phyloP scores from a whole-genome alignment of 345 rosid species.

The Euphorbia pulcherrima region DNA sequence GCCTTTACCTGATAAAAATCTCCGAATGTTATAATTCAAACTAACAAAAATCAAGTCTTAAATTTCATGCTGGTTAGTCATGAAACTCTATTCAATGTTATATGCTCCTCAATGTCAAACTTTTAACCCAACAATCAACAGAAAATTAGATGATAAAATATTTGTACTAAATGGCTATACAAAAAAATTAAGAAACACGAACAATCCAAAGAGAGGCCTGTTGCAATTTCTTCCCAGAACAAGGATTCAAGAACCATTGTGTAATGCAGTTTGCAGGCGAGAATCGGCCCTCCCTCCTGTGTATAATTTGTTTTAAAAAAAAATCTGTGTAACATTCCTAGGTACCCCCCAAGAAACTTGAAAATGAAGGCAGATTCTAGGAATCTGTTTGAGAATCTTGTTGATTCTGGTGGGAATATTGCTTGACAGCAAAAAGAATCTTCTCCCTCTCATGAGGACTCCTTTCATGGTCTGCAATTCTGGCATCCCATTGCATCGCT shows the following conservation, averaged over 20 bases:
- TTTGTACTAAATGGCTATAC: not conserved
- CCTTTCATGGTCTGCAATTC: slow-evolving; percentile 73
- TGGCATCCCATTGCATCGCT: slow-evolving; percentile 72
- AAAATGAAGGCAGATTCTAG: not conserved
- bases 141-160: not conserved
- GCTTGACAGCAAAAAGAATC: slow-evolving; percentile 70
- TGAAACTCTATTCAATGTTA: too few species aligned
- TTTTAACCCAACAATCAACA: not conserved
- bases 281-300: not conserved
- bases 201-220: not conserved
- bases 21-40: too few species aligned
- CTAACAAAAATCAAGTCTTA: too few species aligned
- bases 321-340: too few species aligned
- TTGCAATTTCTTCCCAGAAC: not conserved
- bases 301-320: too few species aligned
- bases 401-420: slow-evolving; percentile 33
- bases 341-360: too few species aligned
- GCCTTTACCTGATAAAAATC: too few species aligned
- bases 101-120: too few species aligned
- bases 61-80: too few species aligned
- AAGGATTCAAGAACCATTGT: too few species aligned
- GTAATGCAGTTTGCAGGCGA: not conserved
- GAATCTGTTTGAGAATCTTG: slow-evolving; percentile 6
- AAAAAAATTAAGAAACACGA: not conserved
- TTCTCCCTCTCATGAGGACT: slow-evolving; percentile 73